A percentile compares a stretch with the other conserved stretches of the same genome.
These are phyloP conservation scores for Neoboletus brunneissimus DNA, from an alignment of 768 basidiomycete genomes.

Conservation along the genomic window DNA sequence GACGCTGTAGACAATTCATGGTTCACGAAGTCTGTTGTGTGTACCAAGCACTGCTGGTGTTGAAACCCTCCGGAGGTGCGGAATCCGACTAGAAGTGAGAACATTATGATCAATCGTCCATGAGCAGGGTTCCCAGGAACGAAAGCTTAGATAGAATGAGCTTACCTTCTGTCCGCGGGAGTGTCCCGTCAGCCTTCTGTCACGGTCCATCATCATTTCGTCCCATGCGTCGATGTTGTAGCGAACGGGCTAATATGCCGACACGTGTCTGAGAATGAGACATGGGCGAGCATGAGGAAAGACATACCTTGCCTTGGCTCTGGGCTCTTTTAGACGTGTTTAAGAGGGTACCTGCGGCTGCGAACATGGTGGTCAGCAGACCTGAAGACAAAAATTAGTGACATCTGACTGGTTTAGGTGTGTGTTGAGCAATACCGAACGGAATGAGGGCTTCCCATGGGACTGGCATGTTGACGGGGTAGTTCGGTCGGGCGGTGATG, in stretches of 20 bases:
- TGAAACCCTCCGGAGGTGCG: constrained; percentile 64
- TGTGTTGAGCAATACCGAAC: constrained; percentile 54
- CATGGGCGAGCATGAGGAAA: background rate
- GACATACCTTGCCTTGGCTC: constrained; percentile 84
- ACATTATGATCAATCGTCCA: background rate
- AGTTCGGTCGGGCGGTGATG: background rate
- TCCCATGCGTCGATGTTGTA: constrained; percentile 91
- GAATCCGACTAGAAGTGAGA: constrained; percentile 53
- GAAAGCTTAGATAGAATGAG: constrained; percentile 2
- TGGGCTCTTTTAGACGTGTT: constrained; percentile 74
- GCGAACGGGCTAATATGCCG: constrained; percentile 62
- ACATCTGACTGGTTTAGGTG: background rate
- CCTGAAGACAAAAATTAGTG: constrained; percentile 41
- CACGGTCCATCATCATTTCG: constrained; percentile 93
- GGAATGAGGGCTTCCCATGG: constrained; percentile 98
- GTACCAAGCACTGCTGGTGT: constrained; percentile 72
- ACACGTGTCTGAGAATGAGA: background rate
- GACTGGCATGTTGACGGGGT: constrained; percentile 71
- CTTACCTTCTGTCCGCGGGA: constrained; percentile 82
- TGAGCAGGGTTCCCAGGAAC: background rate
- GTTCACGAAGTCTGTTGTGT: constrained; percentile 50
- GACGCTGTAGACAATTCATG: constrained; percentile 24
- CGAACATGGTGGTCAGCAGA: constrained; percentile 86
- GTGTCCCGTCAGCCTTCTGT: constrained; percentile 84
- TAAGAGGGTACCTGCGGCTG: constrained; percentile 83